These are phyloP conservation scores for Leishmania guyanensis DNA, from an alignment of 208 protist genomes.

Conservation along the genomic window DNA sequence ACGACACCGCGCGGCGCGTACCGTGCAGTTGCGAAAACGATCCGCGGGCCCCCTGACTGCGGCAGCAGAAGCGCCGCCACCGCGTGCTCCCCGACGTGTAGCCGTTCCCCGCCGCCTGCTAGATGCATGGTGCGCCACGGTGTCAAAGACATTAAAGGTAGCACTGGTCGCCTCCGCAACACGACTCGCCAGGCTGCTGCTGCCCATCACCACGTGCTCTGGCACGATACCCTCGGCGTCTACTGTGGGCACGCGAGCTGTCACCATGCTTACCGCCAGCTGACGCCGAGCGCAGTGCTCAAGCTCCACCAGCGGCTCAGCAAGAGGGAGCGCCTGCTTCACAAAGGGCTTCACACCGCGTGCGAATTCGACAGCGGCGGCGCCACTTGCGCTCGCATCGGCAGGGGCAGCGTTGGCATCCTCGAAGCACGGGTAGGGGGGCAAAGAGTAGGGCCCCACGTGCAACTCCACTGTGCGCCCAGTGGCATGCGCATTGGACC, in stretches of 20 bases:
- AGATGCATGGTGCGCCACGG: slow-evolving; percentile 39
- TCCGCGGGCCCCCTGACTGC: background rate
- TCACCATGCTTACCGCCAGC: slow-evolving; percentile 33
- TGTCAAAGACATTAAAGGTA: slow-evolving; percentile 70
- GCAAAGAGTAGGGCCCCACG: slow-evolving; percentile 23
- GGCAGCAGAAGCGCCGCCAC: background rate
- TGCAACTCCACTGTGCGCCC: slow-evolving; percentile 26
- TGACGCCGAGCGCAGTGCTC: slow-evolving; percentile 26
- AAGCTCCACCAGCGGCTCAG: slow-evolving; percentile 44
- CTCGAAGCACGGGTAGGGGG: slow-evolving; percentile 54
- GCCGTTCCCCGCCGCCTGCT: slow-evolving; percentile 35
- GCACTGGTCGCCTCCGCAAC: background rate
- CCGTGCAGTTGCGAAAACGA: background rate
- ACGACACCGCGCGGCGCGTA: background rate
- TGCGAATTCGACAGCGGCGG: background rate
- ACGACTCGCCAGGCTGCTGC: background rate
- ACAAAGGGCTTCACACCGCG: slow-evolving; percentile 18
- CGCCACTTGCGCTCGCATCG: background rate
- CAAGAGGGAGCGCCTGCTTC: slow-evolving; percentile 37
- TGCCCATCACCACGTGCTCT: slow-evolving; percentile 33
- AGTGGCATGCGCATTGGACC: background rate
- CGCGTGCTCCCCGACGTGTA: slow-evolving; percentile 12
- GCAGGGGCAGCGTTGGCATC: slow-evolving; percentile 1
- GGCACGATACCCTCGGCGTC: slow-evolving; percentile 53
- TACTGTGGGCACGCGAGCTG: slow-evolving; percentile 42